Evolutionary conservation across 768 basidiomycete species (phyloP).

Genomic region (Leccinum incarnatum): DNA sequence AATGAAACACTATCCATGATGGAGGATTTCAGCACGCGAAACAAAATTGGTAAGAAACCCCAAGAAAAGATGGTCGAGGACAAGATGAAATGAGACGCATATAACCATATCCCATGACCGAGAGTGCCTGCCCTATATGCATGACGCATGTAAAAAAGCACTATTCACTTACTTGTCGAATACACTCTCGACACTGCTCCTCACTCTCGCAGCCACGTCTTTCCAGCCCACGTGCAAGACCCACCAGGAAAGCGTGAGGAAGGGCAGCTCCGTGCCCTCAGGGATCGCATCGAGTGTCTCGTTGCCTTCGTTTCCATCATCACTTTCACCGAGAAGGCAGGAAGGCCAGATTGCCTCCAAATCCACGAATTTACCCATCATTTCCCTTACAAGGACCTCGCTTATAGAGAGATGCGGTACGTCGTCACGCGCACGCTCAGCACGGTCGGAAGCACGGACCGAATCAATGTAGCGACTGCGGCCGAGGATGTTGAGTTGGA

Average conservation of each 20-base stretch:
- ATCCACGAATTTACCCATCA: conserved; percentile 26
- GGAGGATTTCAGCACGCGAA: conserved; percentile 11
- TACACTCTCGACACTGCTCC: conserved; percentile 73
- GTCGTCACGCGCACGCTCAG: conserved; percentile 48
- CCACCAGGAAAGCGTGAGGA: conserved; percentile 91
- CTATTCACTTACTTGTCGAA: conserved; percentile 68
- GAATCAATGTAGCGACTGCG: conserved; percentile 76
- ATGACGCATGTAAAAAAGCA: not conserved
- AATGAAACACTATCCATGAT: conserved; percentile 64
- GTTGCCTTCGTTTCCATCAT: conserved; percentile 29
- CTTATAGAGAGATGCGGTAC: conserved; percentile 32
- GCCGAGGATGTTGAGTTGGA: conserved; percentile 85
- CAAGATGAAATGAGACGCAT: not conserved
- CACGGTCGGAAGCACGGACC: conserved; percentile 56
- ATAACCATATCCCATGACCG: not conserved
- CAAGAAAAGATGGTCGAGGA: not conserved
- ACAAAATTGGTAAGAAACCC: not conserved
- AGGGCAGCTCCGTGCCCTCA: conserved; percentile 75
- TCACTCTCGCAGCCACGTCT: conserved; percentile 70
- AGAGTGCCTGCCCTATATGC: not conserved
- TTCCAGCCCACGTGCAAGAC: conserved; percentile 90
- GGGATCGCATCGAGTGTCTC: conserved; percentile 38
- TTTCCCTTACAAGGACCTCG: conserved; percentile 25
- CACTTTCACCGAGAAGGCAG: conserved; percentile 23
- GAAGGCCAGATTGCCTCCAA: conserved; percentile 23